Evolutionary conservation across 208 protist species (phyloP).

Genomic region (Leishmania martiniquensis): DNA sequence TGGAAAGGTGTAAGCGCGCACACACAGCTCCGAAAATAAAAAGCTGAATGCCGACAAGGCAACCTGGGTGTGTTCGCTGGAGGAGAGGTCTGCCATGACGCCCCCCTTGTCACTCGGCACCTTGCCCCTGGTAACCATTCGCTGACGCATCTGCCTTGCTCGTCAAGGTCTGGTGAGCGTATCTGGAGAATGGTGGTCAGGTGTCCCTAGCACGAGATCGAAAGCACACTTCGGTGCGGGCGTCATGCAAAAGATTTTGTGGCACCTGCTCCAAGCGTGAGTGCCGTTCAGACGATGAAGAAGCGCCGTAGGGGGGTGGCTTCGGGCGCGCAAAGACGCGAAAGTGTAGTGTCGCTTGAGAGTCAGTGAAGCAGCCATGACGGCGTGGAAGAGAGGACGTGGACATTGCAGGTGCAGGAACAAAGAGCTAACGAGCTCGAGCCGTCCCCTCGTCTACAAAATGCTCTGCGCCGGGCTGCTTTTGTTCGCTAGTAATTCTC

Average conservation of each 20-base stretch:
- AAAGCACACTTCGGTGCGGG: not conserved
- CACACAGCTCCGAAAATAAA: constrained; percentile 86
- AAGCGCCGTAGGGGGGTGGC: not conserved
- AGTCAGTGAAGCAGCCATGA: not conserved
- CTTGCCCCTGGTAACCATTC: constrained; percentile 27
- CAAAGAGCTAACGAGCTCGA: not conserved
- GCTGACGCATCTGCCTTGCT: constrained; percentile 9
- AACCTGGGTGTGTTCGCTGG: constrained; percentile 56
- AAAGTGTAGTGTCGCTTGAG: not conserved
- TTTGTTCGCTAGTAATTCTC: not conserved
- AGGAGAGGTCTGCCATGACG: constrained; percentile 15
- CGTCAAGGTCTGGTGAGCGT: not conserved
- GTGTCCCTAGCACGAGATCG: not conserved
- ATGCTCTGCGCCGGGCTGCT: not conserved
- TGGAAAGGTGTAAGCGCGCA: constrained; percentile 74
- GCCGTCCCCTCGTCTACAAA: not conserved
- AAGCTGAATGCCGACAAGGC: constrained; percentile 85
- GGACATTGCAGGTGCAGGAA: constrained; percentile 1
- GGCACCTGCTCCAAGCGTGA: not conserved
- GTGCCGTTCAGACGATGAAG: not conserved
- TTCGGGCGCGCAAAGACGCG: not conserved
- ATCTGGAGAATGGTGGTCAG: not conserved
- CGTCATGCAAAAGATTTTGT: not conserved
- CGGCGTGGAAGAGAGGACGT: not conserved
- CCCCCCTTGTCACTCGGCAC: constrained; percentile 29